Evolutionary conservation across 805 yeast species (phyloP).

Genomic region (Kodamaea kaohsiungensis): DNA sequence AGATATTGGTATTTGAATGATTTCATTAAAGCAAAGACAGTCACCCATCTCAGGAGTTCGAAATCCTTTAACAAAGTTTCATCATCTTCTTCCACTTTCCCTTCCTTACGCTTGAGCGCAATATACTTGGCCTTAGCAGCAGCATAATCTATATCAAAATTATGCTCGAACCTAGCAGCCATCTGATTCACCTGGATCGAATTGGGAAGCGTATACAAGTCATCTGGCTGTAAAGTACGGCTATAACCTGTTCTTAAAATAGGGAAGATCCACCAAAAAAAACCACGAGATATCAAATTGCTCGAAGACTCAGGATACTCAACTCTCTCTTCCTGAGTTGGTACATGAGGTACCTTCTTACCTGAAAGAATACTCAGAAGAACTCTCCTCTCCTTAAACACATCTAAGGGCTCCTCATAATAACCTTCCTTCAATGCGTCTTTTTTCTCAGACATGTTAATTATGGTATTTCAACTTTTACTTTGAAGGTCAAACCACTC

Average conservation of each 20-base stretch:
- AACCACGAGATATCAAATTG: constrained; percentile 36
- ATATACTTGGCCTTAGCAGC: constrained; percentile 20
- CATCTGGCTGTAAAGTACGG: constrained; percentile 66
- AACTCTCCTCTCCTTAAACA: constrained; percentile 27
- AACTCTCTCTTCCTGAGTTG: constrained; percentile 49
- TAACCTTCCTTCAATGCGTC: background rate
- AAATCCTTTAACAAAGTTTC: constrained; percentile 1
- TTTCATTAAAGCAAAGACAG: constrained; percentile 20
- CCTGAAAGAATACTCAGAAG: constrained; percentile 31
- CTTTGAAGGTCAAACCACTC: too few relatives aligned
- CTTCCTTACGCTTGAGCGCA: constrained; percentile 24
- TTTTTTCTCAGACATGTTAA: background rate
- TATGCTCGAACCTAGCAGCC: constrained; percentile 26
- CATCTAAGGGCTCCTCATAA: background rate
- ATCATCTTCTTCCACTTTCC: constrained; percentile 12
- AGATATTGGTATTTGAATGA: constrained; percentile 32
- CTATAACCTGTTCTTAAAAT: constrained; percentile 66
- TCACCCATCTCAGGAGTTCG: constrained; percentile 5
- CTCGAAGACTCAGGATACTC: constrained; percentile 44
- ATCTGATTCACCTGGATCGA: constrained; percentile 30
- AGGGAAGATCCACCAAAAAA: constrained; percentile 66
- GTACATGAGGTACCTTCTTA: constrained; percentile 49
- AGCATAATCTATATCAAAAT: constrained; percentile 14
- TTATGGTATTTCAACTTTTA: background rate
- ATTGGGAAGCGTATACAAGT: constrained; percentile 38